A percentile compares a stretch with the other conserved stretches of the same genome.
These are phyloP conservation scores for Neurospora crassa DNA, from an alignment of 2,329 filamentous ascomycete species.

Conservation along the genomic window DNA sequence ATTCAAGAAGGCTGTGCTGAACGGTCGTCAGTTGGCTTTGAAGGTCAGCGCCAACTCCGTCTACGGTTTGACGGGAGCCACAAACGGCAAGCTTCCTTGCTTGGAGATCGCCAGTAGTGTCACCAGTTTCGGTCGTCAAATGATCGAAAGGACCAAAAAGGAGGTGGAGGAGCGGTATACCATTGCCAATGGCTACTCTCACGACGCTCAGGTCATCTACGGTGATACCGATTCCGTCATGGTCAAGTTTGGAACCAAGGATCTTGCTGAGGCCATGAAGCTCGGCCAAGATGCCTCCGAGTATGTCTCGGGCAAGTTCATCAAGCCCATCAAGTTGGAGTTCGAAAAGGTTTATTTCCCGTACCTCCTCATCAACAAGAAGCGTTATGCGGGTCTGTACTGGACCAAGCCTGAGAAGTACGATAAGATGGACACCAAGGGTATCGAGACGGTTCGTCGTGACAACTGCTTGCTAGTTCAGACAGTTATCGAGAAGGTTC, in stretches of 20 bases:
- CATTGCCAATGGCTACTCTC: slow-evolving; percentile 86
- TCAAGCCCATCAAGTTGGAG: slow-evolving; percentile 96
- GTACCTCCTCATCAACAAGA: slow-evolving; percentile 98
- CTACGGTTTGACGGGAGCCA: slow-evolving; percentile 93
- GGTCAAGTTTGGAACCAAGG: slow-evolving; percentile 93
- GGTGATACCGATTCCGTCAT: slow-evolving; percentile 99
- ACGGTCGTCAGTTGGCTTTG: slow-evolving; percentile 90
- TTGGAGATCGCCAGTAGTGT: slow-evolving; percentile 93
- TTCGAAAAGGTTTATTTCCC: slow-evolving; percentile 99
- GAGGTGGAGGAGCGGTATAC: slow-evolving; percentile 87
- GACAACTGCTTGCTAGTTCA: slow-evolving; percentile 95
- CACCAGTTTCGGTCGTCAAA: slow-evolving; percentile 91
- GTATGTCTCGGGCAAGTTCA: slow-evolving; percentile 83
- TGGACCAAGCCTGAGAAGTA: slow-evolving; percentile 93
- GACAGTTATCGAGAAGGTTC: slow-evolving; percentile 92
- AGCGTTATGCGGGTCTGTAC: slow-evolving; percentile 94
- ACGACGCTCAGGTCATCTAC: slow-evolving; percentile 95
- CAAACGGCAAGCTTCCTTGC: slow-evolving; percentile 90
- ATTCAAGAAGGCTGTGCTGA: slow-evolving; percentile 96
- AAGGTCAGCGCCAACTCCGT: slow-evolving; percentile 98
- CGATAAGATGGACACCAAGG: slow-evolving; percentile 99
- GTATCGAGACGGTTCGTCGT: slow-evolving; percentile 94
- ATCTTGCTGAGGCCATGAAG: slow-evolving; percentile 83
- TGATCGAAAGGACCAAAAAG: slow-evolving; percentile 98
- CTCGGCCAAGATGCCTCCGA: slow-evolving; percentile 87